A percentile compares a stretch with the other conserved stretches of the same genome.
Conservation (phyloP, 257 asterid species). For the Salvia rosmarinus region DNA sequence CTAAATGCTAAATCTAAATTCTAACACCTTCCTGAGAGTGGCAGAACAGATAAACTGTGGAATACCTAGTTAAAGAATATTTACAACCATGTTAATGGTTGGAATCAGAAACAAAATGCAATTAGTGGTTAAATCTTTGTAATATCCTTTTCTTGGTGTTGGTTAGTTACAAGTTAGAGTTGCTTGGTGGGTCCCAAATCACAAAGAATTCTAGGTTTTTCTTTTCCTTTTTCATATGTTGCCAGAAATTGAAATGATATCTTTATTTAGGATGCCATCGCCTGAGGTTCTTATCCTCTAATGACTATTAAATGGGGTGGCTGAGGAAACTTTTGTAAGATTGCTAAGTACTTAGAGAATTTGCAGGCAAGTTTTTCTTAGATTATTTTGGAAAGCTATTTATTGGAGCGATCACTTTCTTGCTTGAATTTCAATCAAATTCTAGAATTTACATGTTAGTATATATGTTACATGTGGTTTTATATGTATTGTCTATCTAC, state of each 20-base stretch:
- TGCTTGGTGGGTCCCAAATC: neutral
- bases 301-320: too few relatives aligned
- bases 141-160: neutral
- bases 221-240: too few relatives aligned
- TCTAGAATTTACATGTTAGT: slow-evolving; percentile 15
- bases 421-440: slow-evolving; percentile 12
- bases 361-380: too few relatives aligned
- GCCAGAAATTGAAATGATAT: too few relatives aligned
- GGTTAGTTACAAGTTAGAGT: neutral
- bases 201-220: too few relatives aligned
- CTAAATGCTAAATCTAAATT: slow-evolving; percentile 21
- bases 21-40: neutral
- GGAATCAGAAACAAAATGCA: slow-evolving; percentile 18
- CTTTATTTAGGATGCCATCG: too few relatives aligned
- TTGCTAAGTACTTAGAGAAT: too few relatives aligned
- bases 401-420: neutral
- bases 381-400: too few relatives aligned
- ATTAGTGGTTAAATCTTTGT: neutral
- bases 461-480: neutral
- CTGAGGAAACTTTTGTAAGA: too few relatives aligned
- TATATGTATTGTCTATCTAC: slow-evolving; percentile 25
- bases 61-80: slow-evolving; percentile 1
- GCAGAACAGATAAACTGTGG: neutral
- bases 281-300: too few relatives aligned
- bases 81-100: neutral